phyloP scores from a whole-genome alignment of 148 eudicot genomes.

The Beta vulgaris region DNA sequence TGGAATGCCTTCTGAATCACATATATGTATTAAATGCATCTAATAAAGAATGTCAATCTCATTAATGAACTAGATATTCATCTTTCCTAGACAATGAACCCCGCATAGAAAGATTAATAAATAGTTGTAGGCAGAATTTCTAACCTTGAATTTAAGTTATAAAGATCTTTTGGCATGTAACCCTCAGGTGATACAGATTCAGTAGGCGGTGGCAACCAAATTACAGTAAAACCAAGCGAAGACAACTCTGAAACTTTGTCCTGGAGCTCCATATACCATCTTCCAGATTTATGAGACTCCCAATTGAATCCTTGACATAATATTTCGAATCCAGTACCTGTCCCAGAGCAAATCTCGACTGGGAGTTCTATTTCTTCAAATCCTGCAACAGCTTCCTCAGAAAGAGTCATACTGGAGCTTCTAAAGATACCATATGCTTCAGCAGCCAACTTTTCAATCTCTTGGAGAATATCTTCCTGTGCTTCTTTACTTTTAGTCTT shows the following conservation, averaged over 20 bases:
- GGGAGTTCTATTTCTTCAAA: conserved; percentile 38
- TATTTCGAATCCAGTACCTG: conserved; percentile 89
- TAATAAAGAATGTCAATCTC: neutral
- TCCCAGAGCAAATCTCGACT: conserved; percentile 54
- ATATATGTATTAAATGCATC: neutral
- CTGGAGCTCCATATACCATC: conserved; percentile 81
- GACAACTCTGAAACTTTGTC: conserved; percentile 63
- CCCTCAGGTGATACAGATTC: conserved; percentile 99
- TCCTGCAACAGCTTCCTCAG: conserved; percentile 46
- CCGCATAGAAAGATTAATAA: too few relatives aligned
- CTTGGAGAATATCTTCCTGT: conserved; percentile 83
- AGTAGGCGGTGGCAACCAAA: conserved; percentile 98
- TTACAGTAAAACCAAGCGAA: conserved; percentile 75
- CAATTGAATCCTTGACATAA: conserved; percentile 95
- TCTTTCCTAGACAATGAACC: neutral
- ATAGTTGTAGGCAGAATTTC: neutral
- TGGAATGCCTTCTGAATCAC: neutral
- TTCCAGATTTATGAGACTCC: conserved; percentile 96
- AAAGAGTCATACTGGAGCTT: conserved; percentile 49
- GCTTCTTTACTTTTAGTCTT: conserved; percentile 69
- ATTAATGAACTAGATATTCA: neutral
- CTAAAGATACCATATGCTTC: conserved; percentile 92
- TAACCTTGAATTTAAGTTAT: conserved; percentile 91
- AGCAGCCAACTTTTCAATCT: conserved; percentile 97
- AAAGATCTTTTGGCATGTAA: conserved; percentile 95